Percentiles rank a stretch among this genome's conserved stretches.
phyloP scores from a whole-genome alignment of 31 red algal species.

The Porphyra umbilicalis region DNA sequence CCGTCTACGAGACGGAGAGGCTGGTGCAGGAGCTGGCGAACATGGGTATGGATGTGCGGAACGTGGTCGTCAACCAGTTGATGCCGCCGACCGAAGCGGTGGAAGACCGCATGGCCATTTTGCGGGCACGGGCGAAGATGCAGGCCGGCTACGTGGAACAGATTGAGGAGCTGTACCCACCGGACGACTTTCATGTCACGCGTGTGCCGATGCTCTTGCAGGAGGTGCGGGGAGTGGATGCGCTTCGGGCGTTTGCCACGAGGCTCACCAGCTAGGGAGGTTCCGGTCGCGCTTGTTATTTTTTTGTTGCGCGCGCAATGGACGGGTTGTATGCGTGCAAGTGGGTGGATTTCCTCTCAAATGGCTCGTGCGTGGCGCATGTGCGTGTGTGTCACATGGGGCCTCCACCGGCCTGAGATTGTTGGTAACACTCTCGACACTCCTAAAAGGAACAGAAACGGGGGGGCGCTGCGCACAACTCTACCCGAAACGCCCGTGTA shows the following conservation, averaged over 20 bases:
- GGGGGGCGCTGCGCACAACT: background rate
- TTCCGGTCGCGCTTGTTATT: too few species aligned
- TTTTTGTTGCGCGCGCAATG: too few species aligned
- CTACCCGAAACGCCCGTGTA: background rate
- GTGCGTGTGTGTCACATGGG: too few species aligned
- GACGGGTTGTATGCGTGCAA: too few species aligned
- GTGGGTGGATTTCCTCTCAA: too few species aligned
- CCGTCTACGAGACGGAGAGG: conserved; percentile 98
- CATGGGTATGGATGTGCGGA: conserved; percentile 82
- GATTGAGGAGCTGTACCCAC: conserved; percentile 88
- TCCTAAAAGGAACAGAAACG: too few species aligned
- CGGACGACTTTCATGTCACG: conserved; percentile 70
- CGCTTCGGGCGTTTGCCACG: conserved; percentile 47
- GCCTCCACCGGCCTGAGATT: too few species aligned
- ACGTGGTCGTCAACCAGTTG: conserved; percentile 93
- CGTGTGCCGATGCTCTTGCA: conserved; percentile 65
- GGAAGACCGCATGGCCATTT: conserved; percentile 30
- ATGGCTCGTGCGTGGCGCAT: too few species aligned
- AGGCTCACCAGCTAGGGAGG: conserved; percentile 26
- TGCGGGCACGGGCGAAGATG: conserved; percentile 64
- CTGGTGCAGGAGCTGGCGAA: conserved; percentile 87
- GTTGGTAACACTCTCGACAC: too few species aligned
- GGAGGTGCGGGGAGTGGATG: conserved; percentile 81
- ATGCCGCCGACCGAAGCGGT: conserved; percentile 50
- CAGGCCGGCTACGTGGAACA: conserved; percentile 85